A percentile compares a stretch with the other conserved stretches of the same genome.
Conservation (phyloP, 148 eudicot species). For the Salicornia ramosissima region DNA sequence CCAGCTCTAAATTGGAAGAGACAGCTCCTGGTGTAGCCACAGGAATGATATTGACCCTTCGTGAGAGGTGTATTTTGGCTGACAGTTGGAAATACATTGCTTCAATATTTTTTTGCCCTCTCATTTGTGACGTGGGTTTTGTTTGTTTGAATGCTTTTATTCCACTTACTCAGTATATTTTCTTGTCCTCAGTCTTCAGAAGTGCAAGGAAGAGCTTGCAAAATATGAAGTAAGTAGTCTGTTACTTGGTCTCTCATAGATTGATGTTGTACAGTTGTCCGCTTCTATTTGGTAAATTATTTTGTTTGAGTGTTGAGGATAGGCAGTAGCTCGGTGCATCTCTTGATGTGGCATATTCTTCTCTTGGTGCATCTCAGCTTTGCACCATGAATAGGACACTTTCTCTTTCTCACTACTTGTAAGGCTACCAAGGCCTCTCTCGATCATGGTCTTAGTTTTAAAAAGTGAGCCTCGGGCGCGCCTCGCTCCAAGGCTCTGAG, state of each 20-base stretch:
- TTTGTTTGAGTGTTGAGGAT: background rate
- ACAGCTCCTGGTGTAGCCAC: slow-evolving; percentile 97
- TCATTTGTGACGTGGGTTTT: background rate
- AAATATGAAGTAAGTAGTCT: slow-evolving; percentile 63
- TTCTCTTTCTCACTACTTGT: too few relatives aligned
- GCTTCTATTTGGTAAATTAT: background rate
- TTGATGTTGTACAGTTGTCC: background rate
- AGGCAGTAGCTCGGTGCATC: background rate
- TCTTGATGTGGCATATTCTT: too few relatives aligned
- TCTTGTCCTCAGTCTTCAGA: slow-evolving; percentile 58
- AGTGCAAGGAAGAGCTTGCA: slow-evolving; percentile 72
- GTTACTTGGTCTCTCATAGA: background rate
- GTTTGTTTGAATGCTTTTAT: background rate
- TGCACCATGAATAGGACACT: too few relatives aligned
- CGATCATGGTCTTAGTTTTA: too few relatives aligned
- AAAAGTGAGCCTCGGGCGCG: too few relatives aligned
- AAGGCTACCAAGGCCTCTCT: too few relatives aligned
- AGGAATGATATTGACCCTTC: slow-evolving; percentile 91
- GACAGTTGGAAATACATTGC: background rate
- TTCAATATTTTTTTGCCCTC: background rate
- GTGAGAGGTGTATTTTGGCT: slow-evolving; percentile 64
- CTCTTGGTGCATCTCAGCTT: too few relatives aligned
- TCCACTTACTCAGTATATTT: slow-evolving; percentile 9
- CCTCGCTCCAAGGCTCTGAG: too few relatives aligned
- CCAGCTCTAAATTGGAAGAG: slow-evolving; percentile 64